Conservation (phyloP, 768 basidiomycete genomes). For the Calocybe indica region DNA sequence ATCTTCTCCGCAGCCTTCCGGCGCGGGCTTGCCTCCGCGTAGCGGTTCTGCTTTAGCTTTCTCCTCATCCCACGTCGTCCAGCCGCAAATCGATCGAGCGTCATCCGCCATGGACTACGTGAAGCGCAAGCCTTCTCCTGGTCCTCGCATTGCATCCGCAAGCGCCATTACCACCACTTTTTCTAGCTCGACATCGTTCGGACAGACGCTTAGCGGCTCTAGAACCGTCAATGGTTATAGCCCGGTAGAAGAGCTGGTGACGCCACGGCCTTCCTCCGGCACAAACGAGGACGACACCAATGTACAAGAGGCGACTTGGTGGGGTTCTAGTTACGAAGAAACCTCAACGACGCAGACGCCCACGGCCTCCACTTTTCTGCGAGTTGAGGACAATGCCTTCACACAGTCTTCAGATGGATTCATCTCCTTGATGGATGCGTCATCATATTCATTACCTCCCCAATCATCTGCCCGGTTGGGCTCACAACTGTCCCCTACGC, state of each 20-base stretch:
- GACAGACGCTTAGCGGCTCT: constrained; percentile 31
- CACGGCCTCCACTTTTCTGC: constrained; percentile 61
- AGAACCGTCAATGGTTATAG: constrained; percentile 22
- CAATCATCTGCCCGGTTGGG: constrained; percentile 11
- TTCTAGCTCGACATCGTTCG: constrained; percentile 31
- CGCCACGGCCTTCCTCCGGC: constrained; percentile 21
- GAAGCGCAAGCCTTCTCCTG: constrained; percentile 50
- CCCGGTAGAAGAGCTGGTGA: constrained; percentile 22
- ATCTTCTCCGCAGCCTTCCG: constrained; percentile 68
- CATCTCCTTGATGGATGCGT: constrained; percentile 76
- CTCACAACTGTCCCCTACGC: constrained; percentile 10
- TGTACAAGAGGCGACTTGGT: constrained; percentile 51
- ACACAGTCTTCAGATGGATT: constrained; percentile 53
- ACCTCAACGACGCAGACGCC: constrained; percentile 47
- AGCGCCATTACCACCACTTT: constrained; percentile 48
- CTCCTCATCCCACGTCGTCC: constrained; percentile 36
- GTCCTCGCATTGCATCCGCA: constrained; percentile 48
- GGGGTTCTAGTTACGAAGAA: constrained; percentile 45
- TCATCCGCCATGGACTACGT: constrained; percentile 75
- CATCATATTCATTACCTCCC: constrained; percentile 34
- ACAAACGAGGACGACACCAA: constrained; percentile 27
- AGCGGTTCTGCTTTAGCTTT: constrained; percentile 70
- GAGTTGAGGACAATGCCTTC: constrained; percentile 37
- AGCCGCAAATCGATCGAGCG: constrained; percentile 56
- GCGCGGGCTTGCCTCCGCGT: constrained; percentile 45